Evolutionary conservation across 2,329 filamentous ascomycete genomes (phyloP).

Genomic region (Fusarium sp.): DNA sequence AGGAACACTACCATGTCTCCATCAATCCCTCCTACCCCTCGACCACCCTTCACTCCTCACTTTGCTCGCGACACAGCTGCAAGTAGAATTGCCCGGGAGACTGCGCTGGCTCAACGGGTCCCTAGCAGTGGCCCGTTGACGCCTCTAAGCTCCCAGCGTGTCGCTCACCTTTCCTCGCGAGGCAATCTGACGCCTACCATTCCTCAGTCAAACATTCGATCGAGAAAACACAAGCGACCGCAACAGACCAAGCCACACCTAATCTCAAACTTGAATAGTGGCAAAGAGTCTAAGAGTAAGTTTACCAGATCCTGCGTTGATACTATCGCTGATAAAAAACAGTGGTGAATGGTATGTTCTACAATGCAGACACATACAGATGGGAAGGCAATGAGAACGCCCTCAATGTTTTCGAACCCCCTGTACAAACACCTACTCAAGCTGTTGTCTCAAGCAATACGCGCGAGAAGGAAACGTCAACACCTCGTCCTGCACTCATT

Average conservation of each 20-base stretch:
- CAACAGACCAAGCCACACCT: conserved; percentile 82
- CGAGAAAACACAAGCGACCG: conserved; percentile 66
- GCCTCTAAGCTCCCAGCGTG: conserved; percentile 63
- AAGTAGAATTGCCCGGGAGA: conserved; percentile 71
- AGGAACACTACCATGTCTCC: conserved; percentile 62
- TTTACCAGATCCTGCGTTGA: not conserved
- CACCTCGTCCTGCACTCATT: conserved; percentile 80
- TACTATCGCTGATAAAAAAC: conserved; percentile 42
- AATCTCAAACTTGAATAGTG: conserved; percentile 81
- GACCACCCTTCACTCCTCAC: conserved; percentile 62
- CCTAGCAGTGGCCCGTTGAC: conserved; percentile 62
- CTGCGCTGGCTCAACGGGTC: conserved; percentile 66
- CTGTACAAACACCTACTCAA: conserved; percentile 63
- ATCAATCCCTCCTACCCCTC: conserved; percentile 63
- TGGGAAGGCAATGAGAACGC: conserved; percentile 98
- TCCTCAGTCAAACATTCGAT: conserved; percentile 54
- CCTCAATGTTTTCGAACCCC: conserved; percentile 77
- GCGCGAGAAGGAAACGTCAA: conserved; percentile 65
- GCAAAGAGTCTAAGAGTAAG: conserved; percentile 83
- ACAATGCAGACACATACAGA: conserved; percentile 83
- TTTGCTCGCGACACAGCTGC: conserved; percentile 73
- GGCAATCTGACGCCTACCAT: conserved; percentile 54
- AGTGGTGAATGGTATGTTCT: conserved; percentile 95
- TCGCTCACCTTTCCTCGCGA: conserved; percentile 61
- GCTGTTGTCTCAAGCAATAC: conserved; percentile 50